These are phyloP conservation scores for Rhodomyrtus tomentosa DNA, from an alignment of 345 rosid genomes.

Conservation along the genomic window DNA sequence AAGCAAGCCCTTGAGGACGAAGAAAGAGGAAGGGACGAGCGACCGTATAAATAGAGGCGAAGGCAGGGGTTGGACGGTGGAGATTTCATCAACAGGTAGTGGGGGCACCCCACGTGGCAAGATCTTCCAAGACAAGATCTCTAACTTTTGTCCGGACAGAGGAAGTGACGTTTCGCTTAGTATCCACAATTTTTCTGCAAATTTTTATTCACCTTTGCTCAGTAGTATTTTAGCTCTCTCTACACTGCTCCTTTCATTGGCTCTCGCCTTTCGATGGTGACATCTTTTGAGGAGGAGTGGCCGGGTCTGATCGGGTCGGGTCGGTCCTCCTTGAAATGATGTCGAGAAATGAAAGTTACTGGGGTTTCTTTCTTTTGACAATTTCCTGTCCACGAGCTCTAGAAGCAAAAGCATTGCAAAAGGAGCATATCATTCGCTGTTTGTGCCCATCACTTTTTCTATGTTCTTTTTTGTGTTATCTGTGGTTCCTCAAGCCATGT, in stretches of 20 bases:
- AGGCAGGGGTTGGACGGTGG: constrained; percentile 28
- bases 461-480: neutral
- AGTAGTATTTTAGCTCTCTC: neutral
- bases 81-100: constrained; percentile 9
- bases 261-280: neutral
- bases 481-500: neutral
- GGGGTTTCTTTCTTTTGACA: neutral
- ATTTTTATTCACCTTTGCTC: neutral
- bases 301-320: neutral
- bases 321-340: neutral
- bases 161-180: neutral
- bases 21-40: neutral
- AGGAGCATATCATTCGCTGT: neutral
- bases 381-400: neutral
- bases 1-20: neutral
- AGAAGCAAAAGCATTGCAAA: neutral
- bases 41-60: constrained; percentile 37
- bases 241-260: neutral
- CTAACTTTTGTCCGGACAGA: neutral
- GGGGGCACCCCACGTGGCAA: constrained; percentile 21
- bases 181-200: neutral
- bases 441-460: neutral
- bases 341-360: neutral
- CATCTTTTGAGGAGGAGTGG: neutral
- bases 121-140: constrained; percentile 4